Evolutionary conservation across 352 stramenopile genomes (phyloP), one percentile per base, ranked within the genome.

Genomic region (Phytophthora sojae): DNA sequence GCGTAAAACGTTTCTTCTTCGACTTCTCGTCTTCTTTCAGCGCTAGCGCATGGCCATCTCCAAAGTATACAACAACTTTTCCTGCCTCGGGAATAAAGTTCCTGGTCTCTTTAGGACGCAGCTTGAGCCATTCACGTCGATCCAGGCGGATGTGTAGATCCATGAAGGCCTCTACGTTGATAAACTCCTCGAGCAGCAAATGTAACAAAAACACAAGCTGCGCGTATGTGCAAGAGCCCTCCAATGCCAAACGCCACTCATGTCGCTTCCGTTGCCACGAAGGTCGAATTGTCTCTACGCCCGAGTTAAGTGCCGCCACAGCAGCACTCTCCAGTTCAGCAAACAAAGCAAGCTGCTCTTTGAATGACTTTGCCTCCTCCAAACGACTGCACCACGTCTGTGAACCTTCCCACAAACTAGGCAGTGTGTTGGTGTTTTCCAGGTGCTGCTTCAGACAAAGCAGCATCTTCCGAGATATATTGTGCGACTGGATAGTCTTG

Each of bases 21-120:
- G 69, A 78, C 61, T 94, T 94, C 2, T 76, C 76, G 53, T 96
- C 89, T 75, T 93, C 85, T 75, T 93, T 92, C 32, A 96, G 49
- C n/a, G 89, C 89, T 58, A 91, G 64, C 2, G 70, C 76, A 67
- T 96, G 89, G 1, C 89, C 89, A 67, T 94, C 83, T 29, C 89
- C 89, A 42, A 96, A 96, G 57, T 96, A 96, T 7, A 94, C 67
- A 30, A 94, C 80, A 8, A 79, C 60, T 17, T 83, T 82, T 57
- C 80, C 86, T 15, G 83, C 64, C 25, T 96, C 89, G 11, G 89
- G 89, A 61, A 94, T 85, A 60, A 94, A 96, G 55, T 94, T 94
- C 30, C 83, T 74, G 3, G 67, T 77, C 37, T 94, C 85, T 50
- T 96, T 94, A 4, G 76, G 64, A 21, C 86, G 85, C 30, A 96